phyloP scores from a whole-genome alignment of 2,329 filamentous ascomycete genomes.

The Dactylellina drechsleri region DNA sequence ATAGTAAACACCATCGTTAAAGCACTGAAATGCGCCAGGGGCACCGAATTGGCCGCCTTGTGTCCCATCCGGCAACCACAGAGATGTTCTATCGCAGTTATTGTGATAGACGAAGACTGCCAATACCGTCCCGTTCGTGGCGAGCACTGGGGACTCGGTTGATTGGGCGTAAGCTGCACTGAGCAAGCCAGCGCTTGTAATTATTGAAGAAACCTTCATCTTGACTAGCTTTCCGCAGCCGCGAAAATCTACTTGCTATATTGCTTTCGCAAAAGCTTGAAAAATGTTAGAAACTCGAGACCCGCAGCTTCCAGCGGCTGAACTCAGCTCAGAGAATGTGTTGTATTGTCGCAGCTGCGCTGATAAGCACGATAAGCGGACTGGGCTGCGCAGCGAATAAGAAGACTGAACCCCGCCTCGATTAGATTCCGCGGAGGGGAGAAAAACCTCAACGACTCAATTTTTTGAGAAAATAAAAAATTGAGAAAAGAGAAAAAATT shows the following conservation, averaged over 20 bases:
- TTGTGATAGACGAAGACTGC: conserved; percentile 48
- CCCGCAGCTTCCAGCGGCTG: conserved; percentile 15
- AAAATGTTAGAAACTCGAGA: too few relatives aligned
- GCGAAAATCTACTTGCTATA: neutral
- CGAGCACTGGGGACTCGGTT: conserved; percentile 15
- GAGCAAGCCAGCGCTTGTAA: conserved; percentile 34
- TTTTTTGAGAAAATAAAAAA: conserved; percentile 1
- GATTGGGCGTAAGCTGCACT: conserved; percentile 20
- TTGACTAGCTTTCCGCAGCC: neutral
- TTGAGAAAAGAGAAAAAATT: conserved; percentile 5
- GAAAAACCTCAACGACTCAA: conserved; percentile 13
- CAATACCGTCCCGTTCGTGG: conserved; percentile 34
- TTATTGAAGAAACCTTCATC: conserved; percentile 46
- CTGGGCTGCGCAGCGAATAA: conserved; percentile 1
- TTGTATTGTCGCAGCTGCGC: conserved; percentile 14
- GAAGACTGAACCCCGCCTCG: conserved; percentile 25
- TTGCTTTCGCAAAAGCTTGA: neutral
- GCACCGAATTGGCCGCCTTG: conserved; percentile 29
- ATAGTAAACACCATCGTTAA: conserved; percentile 32
- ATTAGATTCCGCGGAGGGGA: neutral
- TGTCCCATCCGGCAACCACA: conserved; percentile 20
- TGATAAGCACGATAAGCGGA: conserved; percentile 33
- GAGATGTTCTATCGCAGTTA: conserved; percentile 47
- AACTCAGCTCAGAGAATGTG: conserved; percentile 27
- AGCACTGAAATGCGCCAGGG: conserved; percentile 39